Base-by-base conservation (phyloP, 306 rosid species). In the Cicer pinnatifidum region DNA sequence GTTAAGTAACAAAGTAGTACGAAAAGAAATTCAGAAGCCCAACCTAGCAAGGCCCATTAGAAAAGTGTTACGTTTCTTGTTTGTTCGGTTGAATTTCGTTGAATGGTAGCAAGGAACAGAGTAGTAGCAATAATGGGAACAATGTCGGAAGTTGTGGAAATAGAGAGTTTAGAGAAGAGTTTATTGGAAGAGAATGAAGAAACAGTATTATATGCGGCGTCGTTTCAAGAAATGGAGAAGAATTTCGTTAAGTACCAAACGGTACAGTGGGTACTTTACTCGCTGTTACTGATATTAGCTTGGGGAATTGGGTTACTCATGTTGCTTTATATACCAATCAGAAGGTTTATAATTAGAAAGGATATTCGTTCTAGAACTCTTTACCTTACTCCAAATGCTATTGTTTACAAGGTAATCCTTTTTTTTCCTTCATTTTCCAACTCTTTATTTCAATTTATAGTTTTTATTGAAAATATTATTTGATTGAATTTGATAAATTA, bases 301-400 rank as follows among this genome's bases (percentile, higher is more conserved):
- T 94, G 92, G 96, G 98, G 98, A 43, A 74, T 94, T 70, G 98
- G 97, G 0, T 15, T 94, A 10, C 80, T 94, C 37, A 89, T 94
- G 98, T 56, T 93, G 83, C 78, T 93, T 16, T 91, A 93, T 84
- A 56, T 91, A 7, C 97, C 97, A 0, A 72, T 93, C 11, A 81
- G 96, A 61, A 84, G 96, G 75, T 85, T 81, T 69, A 75, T 91
- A 69, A 86, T 91, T 11, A 80, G 90, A 48, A 89, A 82, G 58
- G 98, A 94, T 37, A 82, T 94, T 23, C 87, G 85, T 8, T 91
- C 97, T 0, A 81, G 90, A 75, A 91, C 67, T 63, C 97, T 94
- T 64, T 87, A 76, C 59, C 91, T 94, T 78, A 94, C 98, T 61
- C 80, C 90, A 3, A 86, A 87, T 73, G 81, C 98, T 44, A 88